These are phyloP conservation scores for Colletotrichum sublineola DNA, from an alignment of 2,329 filamentous ascomycete species.

Conservation along the genomic window DNA sequence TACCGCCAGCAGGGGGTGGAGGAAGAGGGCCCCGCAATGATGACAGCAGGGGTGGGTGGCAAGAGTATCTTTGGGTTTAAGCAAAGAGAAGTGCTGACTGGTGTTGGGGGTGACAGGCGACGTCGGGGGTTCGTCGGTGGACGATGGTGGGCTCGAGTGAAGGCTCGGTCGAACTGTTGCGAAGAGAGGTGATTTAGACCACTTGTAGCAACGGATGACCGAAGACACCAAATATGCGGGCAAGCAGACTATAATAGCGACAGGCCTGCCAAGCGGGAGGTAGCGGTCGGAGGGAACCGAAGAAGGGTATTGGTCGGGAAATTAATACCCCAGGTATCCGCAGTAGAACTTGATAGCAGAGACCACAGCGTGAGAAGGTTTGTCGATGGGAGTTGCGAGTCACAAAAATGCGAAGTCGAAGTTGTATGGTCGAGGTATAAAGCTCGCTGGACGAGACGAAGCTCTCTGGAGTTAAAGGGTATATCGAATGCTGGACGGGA, in stretches of 20 bases:
- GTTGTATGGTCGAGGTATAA: background rate
- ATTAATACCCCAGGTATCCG: conserved; percentile 16
- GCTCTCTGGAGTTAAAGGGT: conserved; percentile 3
- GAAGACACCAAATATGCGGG: background rate
- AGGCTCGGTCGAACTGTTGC: conserved; percentile 32
- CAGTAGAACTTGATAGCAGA: background rate
- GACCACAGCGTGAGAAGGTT: background rate
- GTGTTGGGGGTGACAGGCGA: conserved; percentile 8
- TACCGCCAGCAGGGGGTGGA: conserved; percentile 38
- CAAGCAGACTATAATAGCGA: conserved; percentile 18
- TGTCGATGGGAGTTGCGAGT: background rate
- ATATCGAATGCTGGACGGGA: conserved; percentile 10
- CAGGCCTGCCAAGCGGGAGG: conserved; percentile 29
- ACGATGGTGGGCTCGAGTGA: conserved; percentile 4
- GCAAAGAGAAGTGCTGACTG: conserved; percentile 14
- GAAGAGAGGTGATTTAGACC: conserved; percentile 15
- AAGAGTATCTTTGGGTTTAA: background rate
- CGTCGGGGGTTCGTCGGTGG: background rate
- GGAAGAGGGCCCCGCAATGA: conserved; percentile 34
- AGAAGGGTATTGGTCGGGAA: conserved; percentile 34
- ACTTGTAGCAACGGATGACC: conserved; percentile 15
- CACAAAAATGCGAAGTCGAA: background rate
- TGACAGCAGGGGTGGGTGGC: conserved; percentile 31
- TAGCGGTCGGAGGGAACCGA: conserved; percentile 25
- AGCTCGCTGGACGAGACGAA: conserved; percentile 7